Percentiles rank a stretch among this genome's conserved stretches.
These are phyloP conservation scores for Barnettozyma populi DNA, from an alignment of 805 yeast genomes.

Conservation along the genomic window DNA sequence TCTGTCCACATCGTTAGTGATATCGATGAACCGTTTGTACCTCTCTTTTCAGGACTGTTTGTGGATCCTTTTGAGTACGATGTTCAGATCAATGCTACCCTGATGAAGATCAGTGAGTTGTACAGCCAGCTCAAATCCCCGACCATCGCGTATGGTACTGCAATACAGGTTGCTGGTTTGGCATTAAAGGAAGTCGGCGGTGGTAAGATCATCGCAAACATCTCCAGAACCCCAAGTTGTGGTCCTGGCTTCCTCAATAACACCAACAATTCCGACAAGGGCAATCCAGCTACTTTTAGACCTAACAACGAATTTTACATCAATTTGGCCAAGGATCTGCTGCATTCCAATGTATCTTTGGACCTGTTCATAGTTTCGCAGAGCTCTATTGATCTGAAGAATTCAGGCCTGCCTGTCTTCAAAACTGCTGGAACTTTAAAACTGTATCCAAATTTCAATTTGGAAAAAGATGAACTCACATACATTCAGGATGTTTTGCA, in stretches of 20 bases:
- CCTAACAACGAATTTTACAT: conserved; percentile 60
- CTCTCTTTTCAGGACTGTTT: conserved; percentile 70
- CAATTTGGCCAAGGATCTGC: conserved; percentile 50
- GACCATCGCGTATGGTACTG: conserved; percentile 77
- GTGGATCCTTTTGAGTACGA: conserved; percentile 70
- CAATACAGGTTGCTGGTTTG: conserved; percentile 59
- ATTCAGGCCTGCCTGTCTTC: conserved; percentile 57
- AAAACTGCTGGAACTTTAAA: conserved; percentile 68
- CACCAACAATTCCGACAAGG: conserved; percentile 30
- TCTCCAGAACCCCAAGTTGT: conserved; percentile 68
- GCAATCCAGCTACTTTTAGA: conserved; percentile 39
- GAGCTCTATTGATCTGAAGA: conserved; percentile 65
- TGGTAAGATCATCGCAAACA: conserved; percentile 71
- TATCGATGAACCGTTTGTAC: conserved; percentile 74
- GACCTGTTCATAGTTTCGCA: conserved; percentile 70
- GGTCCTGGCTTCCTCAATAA: conserved; percentile 68
- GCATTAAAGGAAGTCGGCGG: conserved; percentile 66
- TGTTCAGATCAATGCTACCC: conserved; percentile 57
- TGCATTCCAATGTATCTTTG: conserved; percentile 59
- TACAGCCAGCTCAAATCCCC: conserved; percentile 33
- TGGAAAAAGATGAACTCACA: conserved; percentile 63
- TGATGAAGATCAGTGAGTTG: conserved; percentile 51
- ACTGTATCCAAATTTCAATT: conserved; percentile 61
- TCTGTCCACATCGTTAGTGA: conserved; percentile 62
- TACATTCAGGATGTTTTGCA: conserved; percentile 56